Conservation (phyloP, 305 asterid species). For the Plantago rigida region DNA sequence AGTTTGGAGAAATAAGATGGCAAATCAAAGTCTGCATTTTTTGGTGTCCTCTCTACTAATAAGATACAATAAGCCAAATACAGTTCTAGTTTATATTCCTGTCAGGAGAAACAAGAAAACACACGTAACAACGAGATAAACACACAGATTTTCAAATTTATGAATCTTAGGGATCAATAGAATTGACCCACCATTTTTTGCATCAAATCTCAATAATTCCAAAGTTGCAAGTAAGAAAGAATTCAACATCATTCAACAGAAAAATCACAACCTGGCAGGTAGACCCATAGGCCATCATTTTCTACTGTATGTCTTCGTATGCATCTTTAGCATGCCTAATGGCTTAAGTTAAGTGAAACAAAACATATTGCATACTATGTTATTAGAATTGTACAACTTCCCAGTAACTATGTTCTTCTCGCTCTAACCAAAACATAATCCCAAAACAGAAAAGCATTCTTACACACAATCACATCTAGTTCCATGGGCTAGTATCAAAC, state of each 20-base stretch:
- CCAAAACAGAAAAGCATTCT: neutral
- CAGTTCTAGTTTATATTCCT: neutral
- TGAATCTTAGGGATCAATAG: neutral
- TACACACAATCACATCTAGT: neutral
- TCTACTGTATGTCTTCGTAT: neutral
- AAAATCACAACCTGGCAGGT: neutral
- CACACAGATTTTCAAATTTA: neutral
- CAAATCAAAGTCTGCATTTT: too few species aligned
- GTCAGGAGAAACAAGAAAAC: neutral
- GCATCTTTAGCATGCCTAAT: neutral
- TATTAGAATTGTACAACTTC: too few species aligned
- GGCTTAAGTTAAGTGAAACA: too few species aligned
- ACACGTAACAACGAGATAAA: neutral
- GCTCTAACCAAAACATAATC: neutral
- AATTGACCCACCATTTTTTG: neutral
- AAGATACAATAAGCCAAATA: neutral
- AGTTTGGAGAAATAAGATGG: neutral
- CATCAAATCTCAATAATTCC: neutral
- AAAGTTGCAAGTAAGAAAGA: neutral
- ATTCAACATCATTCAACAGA: neutral
- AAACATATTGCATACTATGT: neutral
- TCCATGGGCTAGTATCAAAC: slow-evolving; percentile 1
- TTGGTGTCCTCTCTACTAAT: neutral
- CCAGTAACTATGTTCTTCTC: too few species aligned
- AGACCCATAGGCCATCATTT: neutral